phyloP scores from a whole-genome alignment of 2,329 filamentous ascomycete genomes.

The Botrytis deweyae region DNA sequence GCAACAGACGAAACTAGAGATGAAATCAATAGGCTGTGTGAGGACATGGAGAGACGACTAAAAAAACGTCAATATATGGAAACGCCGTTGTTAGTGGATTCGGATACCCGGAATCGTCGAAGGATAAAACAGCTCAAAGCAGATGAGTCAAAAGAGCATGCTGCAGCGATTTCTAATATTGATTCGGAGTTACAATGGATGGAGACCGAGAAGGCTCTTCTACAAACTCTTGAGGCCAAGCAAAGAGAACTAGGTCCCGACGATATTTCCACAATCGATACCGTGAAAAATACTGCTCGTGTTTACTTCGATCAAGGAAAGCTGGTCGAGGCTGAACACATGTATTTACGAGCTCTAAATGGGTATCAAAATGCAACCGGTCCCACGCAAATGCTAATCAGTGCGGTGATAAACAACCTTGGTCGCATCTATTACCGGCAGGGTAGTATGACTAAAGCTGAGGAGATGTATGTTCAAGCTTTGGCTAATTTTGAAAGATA shows the following conservation, averaged over 20 bases:
- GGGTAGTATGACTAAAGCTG: slow-evolving; percentile 22
- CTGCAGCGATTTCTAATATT: not conserved
- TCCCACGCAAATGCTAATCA: slow-evolving; percentile 21
- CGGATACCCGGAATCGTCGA: not conserved
- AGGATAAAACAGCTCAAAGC: not conserved
- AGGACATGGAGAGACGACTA: not conserved
- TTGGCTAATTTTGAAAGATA: slow-evolving; percentile 32
- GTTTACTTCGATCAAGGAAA: slow-evolving; percentile 25
- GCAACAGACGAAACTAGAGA: not conserved
- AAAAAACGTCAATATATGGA: not conserved
- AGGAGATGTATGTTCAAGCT: slow-evolving; percentile 37
- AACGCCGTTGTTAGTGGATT: not conserved
- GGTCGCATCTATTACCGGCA: slow-evolving; percentile 21
- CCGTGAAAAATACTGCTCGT: slow-evolving; percentile 22
- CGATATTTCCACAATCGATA: slow-evolving; percentile 23
- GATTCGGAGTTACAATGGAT: slow-evolving; percentile 10
- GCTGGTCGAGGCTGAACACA: slow-evolving; percentile 28
- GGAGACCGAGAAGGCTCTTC: not conserved
- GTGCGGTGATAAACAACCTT: slow-evolving; percentile 21
- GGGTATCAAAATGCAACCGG: slow-evolving; percentile 22
- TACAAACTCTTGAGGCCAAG: slow-evolving; percentile 14
- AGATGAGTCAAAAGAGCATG: not conserved
- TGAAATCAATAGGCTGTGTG: not conserved
- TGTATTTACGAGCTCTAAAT: slow-evolving; percentile 24
- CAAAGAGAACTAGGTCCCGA: slow-evolving; percentile 19